These are phyloP conservation scores for Crithidia expoeki DNA, from an alignment of 208 protist species.

Conservation along the genomic window DNA sequence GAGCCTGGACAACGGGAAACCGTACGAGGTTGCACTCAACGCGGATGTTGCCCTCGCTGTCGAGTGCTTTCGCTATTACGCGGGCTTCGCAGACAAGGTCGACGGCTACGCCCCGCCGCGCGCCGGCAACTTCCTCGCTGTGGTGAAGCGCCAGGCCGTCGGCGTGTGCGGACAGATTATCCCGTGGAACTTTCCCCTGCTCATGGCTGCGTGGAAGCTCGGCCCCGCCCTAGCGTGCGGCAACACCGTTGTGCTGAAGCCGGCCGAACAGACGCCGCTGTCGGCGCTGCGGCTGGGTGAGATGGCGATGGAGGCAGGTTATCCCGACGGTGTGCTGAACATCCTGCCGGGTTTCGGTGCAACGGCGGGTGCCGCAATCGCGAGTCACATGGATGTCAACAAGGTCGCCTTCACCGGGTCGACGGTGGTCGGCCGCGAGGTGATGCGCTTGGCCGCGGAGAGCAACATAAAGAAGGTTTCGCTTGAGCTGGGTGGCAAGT, in stretches of 20 bases:
- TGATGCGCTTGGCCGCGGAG: constrained; percentile 64
- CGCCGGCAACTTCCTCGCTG: constrained; percentile 60
- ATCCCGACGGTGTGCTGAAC: constrained; percentile 89
- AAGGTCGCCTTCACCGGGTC: constrained; percentile 93
- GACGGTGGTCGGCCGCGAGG: constrained; percentile 69
- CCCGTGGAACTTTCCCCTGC: constrained; percentile 93
- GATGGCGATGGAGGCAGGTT: constrained; percentile 80
- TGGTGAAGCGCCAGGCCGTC: constrained; percentile 81
- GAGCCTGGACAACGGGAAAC: constrained; percentile 91
- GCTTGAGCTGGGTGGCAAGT: constrained; percentile 93
- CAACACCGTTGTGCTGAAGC: constrained; percentile 90
- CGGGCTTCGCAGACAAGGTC: constrained; percentile 92
- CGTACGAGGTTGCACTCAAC: constrained; percentile 55
- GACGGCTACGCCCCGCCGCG: constrained; percentile 72
- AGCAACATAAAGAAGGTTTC: constrained; percentile 84
- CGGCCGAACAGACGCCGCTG: constrained; percentile 90
- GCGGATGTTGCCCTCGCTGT: constrained; percentile 67
- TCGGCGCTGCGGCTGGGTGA: constrained; percentile 80
- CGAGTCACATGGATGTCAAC: constrained; percentile 79
- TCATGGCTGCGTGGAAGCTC: constrained; percentile 91
- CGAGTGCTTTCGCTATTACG: constrained; percentile 87
- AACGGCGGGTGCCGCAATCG: constrained; percentile 68
- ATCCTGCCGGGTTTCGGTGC: constrained; percentile 84
- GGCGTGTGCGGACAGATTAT: constrained; percentile 88
- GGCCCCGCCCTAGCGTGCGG: constrained; percentile 83